phyloP scores from a whole-genome alignment of 1,284 basidiomycete genomes.

The Ganoderma lucidum region DNA sequence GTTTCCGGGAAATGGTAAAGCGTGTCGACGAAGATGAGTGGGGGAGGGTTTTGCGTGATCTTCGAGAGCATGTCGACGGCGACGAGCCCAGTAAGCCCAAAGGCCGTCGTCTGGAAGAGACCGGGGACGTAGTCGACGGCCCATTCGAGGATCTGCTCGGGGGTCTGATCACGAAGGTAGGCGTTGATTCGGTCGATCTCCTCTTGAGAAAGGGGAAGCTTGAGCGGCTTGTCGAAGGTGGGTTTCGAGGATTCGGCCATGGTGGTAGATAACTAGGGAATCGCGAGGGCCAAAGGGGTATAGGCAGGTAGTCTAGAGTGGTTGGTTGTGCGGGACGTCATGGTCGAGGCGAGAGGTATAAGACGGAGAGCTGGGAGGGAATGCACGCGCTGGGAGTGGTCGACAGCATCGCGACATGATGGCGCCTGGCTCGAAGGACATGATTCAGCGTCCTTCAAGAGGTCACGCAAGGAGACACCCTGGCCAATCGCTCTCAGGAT shows the following conservation, averaged over 20 bases:
- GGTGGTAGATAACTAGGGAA: slow-evolving; percentile 14
- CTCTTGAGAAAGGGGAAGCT: slow-evolving; percentile 70
- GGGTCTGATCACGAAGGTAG: slow-evolving; percentile 72
- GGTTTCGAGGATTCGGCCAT: slow-evolving; percentile 25
- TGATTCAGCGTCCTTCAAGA: slow-evolving; percentile 31
- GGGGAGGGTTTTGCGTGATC: slow-evolving; percentile 68
- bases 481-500: slow-evolving; percentile 30
- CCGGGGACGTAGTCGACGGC: slow-evolving; percentile 80
- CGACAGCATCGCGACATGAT: slow-evolving; percentile 31
- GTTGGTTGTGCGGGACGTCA: slow-evolving; percentile 11
- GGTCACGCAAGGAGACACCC: slow-evolving; percentile 23
- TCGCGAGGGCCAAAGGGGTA: not conserved
- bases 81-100: slow-evolving; percentile 92
- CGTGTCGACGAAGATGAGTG: slow-evolving; percentile 94
- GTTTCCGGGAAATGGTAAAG: slow-evolving; percentile 97
- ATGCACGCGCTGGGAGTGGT: slow-evolving; percentile 33
- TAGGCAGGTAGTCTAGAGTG: not conserved
- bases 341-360: slow-evolving; percentile 22
- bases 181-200: slow-evolving; percentile 77
- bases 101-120: slow-evolving; percentile 92
- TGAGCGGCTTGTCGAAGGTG: slow-evolving; percentile 55
- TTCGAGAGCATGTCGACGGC: slow-evolving; percentile 93
- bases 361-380: slow-evolving; percentile 19
- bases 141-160: slow-evolving; percentile 88
- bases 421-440: slow-evolving; percentile 15